Conservation (phyloP, 257 asterid genomes). For the Solanum tarapatanum region DNA sequence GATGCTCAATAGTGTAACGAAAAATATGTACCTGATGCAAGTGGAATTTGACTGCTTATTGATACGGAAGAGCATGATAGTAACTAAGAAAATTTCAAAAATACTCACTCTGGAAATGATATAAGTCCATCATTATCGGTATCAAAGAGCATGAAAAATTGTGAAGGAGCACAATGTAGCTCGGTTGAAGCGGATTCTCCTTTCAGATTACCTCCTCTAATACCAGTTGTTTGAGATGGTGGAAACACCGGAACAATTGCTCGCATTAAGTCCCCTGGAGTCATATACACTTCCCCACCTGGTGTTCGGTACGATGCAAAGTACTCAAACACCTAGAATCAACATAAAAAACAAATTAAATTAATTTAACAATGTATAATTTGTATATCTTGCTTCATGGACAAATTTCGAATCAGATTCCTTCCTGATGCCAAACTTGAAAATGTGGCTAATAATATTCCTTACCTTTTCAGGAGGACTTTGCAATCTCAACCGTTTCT, state of each 20-base stretch:
- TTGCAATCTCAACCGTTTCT: slow-evolving; percentile 69
- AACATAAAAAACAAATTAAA: not conserved
- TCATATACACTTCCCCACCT: slow-evolving; percentile 68
- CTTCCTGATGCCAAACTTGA: not conserved
- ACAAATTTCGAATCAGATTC: not conserved
- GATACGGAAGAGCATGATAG: not conserved
- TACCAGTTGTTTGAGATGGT: slow-evolving; percentile 56
- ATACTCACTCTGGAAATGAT: slow-evolving; percentile 76
- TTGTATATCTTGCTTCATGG: not conserved
- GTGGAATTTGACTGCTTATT: not conserved
- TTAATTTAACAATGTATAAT: not conserved
- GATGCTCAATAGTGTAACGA: slow-evolving; percentile 72
- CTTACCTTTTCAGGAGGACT: slow-evolving; percentile 92
- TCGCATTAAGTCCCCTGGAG: slow-evolving; percentile 77
- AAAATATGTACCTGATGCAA: slow-evolving; percentile 65
- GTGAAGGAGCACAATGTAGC: slow-evolving; percentile 62
- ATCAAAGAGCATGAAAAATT: slow-evolving; percentile 81
- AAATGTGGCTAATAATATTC: not conserved
- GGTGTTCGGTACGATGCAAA: slow-evolving; percentile 55
- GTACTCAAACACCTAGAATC: slow-evolving; percentile 74
- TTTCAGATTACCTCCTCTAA: slow-evolving; percentile 62
- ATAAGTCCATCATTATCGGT: slow-evolving; percentile 77
- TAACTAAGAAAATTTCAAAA: not conserved
- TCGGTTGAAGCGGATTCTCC: slow-evolving; percentile 46
- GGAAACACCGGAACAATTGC: slow-evolving; percentile 92